phyloP scores from a whole-genome alignment of 805 yeast species.

The Monosporozyma servazzii region DNA sequence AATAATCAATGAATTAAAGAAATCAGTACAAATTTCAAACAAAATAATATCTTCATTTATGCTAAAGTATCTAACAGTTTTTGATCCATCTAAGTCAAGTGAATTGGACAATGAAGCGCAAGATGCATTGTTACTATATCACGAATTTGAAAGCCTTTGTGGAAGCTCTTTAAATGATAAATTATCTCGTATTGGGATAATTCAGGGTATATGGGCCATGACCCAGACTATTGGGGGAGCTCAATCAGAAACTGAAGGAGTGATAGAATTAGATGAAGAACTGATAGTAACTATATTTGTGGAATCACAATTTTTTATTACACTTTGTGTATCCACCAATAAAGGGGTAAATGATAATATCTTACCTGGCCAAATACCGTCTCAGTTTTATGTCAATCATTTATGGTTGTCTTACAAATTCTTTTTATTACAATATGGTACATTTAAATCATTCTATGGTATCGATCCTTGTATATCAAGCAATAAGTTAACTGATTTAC shows the following conservation, averaged over 20 bases:
- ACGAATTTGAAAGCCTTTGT: constrained; percentile 17
- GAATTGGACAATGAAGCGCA: constrained; percentile 26
- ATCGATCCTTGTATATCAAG: constrained; percentile 16
- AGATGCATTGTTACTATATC: constrained; percentile 31
- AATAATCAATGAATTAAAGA: background rate
- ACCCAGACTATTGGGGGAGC: constrained; percentile 12
- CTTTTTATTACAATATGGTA: constrained; percentile 19
- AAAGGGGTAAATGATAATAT: constrained; percentile 4
- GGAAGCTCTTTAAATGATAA: constrained; percentile 26
- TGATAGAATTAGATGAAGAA: constrained; percentile 27
- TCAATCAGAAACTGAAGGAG: constrained; percentile 8
- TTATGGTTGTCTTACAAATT: constrained; percentile 23
- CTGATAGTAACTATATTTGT: constrained; percentile 21
- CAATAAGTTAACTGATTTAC: constrained; percentile 17
- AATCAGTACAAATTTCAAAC: background rate
- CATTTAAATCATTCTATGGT: constrained; percentile 7
- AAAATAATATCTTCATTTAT: constrained; percentile 3
- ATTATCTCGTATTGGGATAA: constrained; percentile 34
- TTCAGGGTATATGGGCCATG: constrained; percentile 33
- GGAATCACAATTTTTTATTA: constrained; percentile 24
- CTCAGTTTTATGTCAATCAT: constrained; percentile 18
- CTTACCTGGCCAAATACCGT: constrained; percentile 17
- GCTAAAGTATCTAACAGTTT: constrained; percentile 29
- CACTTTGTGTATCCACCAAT: constrained; percentile 13
- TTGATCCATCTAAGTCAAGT: constrained; percentile 31